A percentile compares a stretch with the other conserved stretches of the same genome.
Evolutionary conservation across 345 rosid species (phyloP).

Genomic region (Schrenkiella parvula): DNA sequence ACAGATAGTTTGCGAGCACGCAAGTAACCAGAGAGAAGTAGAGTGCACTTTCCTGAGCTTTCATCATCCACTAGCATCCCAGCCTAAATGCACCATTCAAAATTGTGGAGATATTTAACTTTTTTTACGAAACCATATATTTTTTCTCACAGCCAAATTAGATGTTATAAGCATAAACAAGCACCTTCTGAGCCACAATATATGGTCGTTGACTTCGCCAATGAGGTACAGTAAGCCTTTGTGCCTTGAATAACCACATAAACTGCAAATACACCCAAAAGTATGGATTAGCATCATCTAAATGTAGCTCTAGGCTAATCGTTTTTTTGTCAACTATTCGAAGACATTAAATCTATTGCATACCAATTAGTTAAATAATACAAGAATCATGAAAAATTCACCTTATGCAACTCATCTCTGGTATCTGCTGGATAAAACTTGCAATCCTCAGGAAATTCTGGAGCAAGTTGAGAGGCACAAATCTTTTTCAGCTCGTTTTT

Average conservation of each 20-base stretch:
- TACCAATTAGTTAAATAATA: not conserved
- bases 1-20: constrained; percentile 68
- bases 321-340: too few relatives aligned
- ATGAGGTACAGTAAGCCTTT: constrained; percentile 70
- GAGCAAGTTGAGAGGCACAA: constrained; percentile 56
- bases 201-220: constrained; percentile 89
- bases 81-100: constrained; percentile 39
- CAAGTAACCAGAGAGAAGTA: constrained; percentile 71
- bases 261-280: constrained; percentile 50
- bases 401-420: constrained; percentile 92
- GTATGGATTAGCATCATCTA: constrained; percentile 6
- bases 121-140: not conserved
- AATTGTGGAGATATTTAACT: not conserved
- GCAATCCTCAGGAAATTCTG: constrained; percentile 88
- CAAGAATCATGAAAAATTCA: constrained; percentile 21
- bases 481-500: constrained; percentile 65
- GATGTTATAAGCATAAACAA: not conserved
- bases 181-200: constrained; percentile 74
- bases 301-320: not conserved
- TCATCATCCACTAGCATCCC: constrained; percentile 46
- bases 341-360: not conserved
- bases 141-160: not conserved
- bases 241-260: constrained; percentile 80
- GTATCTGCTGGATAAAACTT: constrained; percentile 85
- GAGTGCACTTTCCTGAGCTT: constrained; percentile 55